Conservation (phyloP, 2,329 filamentous ascomycete genomes). For the Aspergillus sp. region DNA sequence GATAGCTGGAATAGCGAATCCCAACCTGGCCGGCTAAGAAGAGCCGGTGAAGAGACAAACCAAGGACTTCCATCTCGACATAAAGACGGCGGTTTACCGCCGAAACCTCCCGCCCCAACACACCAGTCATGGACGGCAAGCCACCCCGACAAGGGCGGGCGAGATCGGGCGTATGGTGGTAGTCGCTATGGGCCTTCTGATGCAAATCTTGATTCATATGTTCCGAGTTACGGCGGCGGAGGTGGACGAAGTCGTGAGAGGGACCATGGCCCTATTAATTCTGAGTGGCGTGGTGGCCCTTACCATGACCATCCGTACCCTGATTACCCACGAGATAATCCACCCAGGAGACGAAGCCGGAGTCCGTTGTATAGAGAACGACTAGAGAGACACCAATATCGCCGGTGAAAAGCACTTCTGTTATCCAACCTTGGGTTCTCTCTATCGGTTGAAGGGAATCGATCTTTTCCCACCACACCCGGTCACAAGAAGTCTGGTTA, state of each 20-base stretch:
- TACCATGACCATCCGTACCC: constrained; percentile 23
- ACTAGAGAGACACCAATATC: constrained; percentile 28
- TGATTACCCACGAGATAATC: constrained; percentile 33
- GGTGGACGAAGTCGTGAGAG: constrained; percentile 32
- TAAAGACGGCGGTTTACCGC: constrained; percentile 41
- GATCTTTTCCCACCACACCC: too few relatives aligned
- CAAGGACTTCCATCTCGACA: constrained; percentile 33
- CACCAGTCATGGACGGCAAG: constrained; percentile 35
- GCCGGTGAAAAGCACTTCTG: constrained; percentile 24
- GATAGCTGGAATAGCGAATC: constrained; percentile 31
- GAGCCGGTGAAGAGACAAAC: constrained; percentile 27
- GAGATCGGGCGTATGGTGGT: constrained; percentile 34
- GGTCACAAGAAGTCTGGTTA: background rate
- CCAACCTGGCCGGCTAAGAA: constrained; percentile 24
- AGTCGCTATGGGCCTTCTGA: constrained; percentile 31
- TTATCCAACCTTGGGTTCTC: background rate
- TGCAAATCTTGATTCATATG: constrained; percentile 41
- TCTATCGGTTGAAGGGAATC: too few relatives aligned
- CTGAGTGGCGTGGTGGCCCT: constrained; percentile 29
- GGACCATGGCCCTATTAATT: constrained; percentile 24
- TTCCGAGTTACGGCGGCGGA: constrained; percentile 37
- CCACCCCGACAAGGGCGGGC: constrained; percentile 33
- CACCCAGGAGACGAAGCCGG: constrained; percentile 38
- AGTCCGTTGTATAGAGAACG: constrained; percentile 39
- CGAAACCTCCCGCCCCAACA: constrained; percentile 40